Base-by-base conservation (phyloP, 129 eudicot genomes). In the Escallonia rubra region DNA sequence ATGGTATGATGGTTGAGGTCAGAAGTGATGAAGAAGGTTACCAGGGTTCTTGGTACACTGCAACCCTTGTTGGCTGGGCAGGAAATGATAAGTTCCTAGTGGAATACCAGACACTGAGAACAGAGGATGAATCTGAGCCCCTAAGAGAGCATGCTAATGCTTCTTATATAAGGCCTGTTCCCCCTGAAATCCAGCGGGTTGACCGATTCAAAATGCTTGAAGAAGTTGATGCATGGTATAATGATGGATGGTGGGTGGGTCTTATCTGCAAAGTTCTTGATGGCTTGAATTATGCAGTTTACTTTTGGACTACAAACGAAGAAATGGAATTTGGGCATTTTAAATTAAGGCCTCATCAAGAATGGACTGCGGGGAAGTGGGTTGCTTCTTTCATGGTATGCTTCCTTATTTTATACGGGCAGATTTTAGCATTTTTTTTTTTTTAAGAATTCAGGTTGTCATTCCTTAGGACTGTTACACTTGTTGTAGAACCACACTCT, bases 191-290 rank as follows among this genome's bases (percentile, higher is more conserved):
- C 57, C 55, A 73, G 48, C 78, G 72, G 43, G 44, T 81, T 9
- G 66, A 71, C 54, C 86, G 76, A 34, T 89, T 72, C 57, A 77
- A 79, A 16, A 41, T 66, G 72, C 80, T 76, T 43, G 85, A 89
- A 54, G 80, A 73, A 65, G 93, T 89, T 46, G 90, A 89, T 76
- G 93, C 80, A 34, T 83, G 93, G 93, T 83, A 73, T 74, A 83
- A 83, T 57, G 93, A 83, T 65, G 96, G 93, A 51, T 89, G 96
- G 96, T 89, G 96, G 96, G 76, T 64, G 60, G 93, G 96, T 34
- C 59, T 63, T 69, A 71, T 86, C 43, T 64, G 56, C 5, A 46
- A 74, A 68, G 79, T 89, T 67, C 70, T 83, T 51, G 63, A 16
- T 67, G 85, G 68, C 44, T 76, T 61, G 34, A 80, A 70, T 63